These are phyloP conservation scores for peach (Prunus persica) DNA, from an alignment of 306 rosid genomes.

Conservation along the genomic window DNA sequence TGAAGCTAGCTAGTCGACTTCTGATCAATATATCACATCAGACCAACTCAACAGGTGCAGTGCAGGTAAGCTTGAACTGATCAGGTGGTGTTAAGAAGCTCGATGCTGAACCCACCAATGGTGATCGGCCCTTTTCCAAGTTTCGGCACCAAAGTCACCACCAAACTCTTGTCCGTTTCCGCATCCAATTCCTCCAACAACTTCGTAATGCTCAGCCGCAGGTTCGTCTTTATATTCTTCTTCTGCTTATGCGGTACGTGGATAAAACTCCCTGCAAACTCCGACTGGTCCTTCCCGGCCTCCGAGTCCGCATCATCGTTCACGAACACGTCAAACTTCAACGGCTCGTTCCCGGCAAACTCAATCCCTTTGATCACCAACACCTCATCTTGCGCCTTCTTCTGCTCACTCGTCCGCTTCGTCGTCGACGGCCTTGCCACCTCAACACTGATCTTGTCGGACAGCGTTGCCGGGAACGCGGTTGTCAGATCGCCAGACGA, in stretches of 20 bases:
- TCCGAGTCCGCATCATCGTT: conserved; percentile 63
- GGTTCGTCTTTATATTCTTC: conserved; percentile 27
- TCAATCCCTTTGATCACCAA: conserved; percentile 45
- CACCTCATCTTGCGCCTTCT: conserved; percentile 29
- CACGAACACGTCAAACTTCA: conserved; percentile 73
- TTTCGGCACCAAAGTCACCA: conserved; percentile 64
- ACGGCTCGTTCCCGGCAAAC: conserved; percentile 26
- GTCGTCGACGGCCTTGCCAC: conserved; percentile 54
- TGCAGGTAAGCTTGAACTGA: no score
- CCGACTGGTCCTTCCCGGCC: conserved; percentile 38
- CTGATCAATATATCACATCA: no score
- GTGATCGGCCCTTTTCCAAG: conserved; percentile 29
- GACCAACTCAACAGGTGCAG: no score
- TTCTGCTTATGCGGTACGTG: conserved; percentile 36
- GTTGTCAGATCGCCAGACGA: neutral
- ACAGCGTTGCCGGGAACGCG: conserved; percentile 43
- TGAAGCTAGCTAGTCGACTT: no score
- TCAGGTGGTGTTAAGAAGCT: neutral
- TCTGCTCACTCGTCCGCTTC: conserved; percentile 1
- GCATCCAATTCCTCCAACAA: conserved; percentile 71
- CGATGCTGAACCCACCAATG: conserved; percentile 10
- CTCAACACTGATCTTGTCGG: conserved; percentile 24
- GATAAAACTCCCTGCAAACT: conserved; percentile 84
- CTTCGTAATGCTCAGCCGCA: conserved; percentile 53
- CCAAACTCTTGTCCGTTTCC: conserved; percentile 53